Evolutionary conservation across 306 rosid genomes (phyloP).

Genomic region (Malus sieversii): DNA sequence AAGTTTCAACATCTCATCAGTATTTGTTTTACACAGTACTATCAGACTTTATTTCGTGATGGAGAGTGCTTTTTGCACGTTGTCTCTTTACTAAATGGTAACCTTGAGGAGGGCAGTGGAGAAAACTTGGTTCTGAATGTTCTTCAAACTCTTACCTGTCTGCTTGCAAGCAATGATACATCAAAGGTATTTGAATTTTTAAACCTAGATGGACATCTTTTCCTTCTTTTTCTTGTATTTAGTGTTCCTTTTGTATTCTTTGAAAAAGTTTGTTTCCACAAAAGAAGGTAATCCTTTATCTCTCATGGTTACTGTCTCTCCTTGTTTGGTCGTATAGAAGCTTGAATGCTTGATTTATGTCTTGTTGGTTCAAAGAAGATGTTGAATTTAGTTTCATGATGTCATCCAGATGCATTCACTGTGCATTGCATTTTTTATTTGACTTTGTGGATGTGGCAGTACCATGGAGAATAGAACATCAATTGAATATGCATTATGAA

Average conservation of each 20-base stretch:
- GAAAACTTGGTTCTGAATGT: slow-evolving; percentile 82
- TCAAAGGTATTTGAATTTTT: slow-evolving; percentile 61
- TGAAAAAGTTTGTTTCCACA: background rate
- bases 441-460: background rate
- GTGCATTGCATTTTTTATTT: background rate
- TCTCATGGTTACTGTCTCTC: background rate
- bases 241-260: background rate
- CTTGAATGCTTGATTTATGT: background rate
- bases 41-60: slow-evolving; percentile 84
- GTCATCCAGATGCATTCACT: background rate
- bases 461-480: background rate
- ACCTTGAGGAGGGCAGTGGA: slow-evolving; percentile 50
- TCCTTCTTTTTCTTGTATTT: background rate
- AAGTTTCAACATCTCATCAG: slow-evolving; percentile 18
- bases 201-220: background rate
- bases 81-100: slow-evolving; percentile 84
- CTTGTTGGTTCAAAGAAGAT: background rate
- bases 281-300: background rate
- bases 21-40: slow-evolving; percentile 53
- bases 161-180: slow-evolving; percentile 74
- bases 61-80: slow-evolving; percentile 98
- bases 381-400: background rate
- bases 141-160: slow-evolving; percentile 78
- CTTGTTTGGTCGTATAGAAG: background rate
- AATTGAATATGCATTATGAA: background rate